These are phyloP conservation scores for Kregervanrija delftensis DNA, from an alignment of 805 yeast genomes.

Conservation along the genomic window DNA sequence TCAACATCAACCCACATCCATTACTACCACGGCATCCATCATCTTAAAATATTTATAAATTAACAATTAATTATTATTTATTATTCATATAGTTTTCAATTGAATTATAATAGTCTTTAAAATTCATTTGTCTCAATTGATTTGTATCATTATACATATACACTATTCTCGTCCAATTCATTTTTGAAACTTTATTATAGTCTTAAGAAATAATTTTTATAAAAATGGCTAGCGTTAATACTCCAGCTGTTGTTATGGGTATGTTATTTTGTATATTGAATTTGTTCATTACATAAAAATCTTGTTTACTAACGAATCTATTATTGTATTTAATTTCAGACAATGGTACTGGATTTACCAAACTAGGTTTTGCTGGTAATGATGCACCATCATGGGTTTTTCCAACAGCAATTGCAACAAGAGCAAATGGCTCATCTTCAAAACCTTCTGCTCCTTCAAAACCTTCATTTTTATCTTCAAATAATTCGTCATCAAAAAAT, in stretches of 20 bases:
- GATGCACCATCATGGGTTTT: conserved; percentile 96
- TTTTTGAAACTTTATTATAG: no score
- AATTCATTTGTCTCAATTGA: no score
- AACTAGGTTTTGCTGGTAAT: conserved; percentile 96
- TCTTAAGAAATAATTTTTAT: not conserved
- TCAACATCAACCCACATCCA: no score
- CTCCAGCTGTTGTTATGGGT: conserved; percentile 97
- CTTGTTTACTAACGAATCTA: conserved; percentile 3
- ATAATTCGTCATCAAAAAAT: conserved; percentile 18
- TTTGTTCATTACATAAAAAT: conserved; percentile 4
- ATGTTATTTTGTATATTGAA: conserved; percentile 23
- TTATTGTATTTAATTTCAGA: conserved; percentile 6
- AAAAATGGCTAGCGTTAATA: conserved; percentile 55
- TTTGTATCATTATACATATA: no score
- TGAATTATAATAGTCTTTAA: no score
- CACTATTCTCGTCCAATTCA: no score
- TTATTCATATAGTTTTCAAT: no score
- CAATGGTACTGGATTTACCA: conserved; percentile 97
- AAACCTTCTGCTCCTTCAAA: conserved; percentile 39
- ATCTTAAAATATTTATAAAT: no score
- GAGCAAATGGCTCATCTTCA: conserved; percentile 36
- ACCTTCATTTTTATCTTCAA: conserved; percentile 35
- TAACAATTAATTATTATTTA: no score
- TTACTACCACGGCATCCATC: no score
- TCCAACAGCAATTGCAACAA: conserved; percentile 93